Evolutionary conservation across 2,329 filamentous ascomycete species (phyloP), one percentile per base, ranked within the genome.

Genomic region (Sporothrix globosa): DNA sequence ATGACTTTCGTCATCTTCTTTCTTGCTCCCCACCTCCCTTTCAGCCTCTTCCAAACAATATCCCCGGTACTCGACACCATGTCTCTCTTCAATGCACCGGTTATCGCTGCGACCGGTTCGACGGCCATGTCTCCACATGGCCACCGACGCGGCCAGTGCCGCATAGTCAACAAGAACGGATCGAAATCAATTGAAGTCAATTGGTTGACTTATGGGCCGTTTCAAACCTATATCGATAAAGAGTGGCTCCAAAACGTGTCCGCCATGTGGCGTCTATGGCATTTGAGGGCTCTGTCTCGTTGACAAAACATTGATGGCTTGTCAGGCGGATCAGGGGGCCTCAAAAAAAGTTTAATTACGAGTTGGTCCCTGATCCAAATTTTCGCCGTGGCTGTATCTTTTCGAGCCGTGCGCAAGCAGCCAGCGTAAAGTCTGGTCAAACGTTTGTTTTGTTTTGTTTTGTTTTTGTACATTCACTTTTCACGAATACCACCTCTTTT

Each of bases 111-210:
- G 34, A 44, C 13, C n/a, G 56, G 14, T 10, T 10, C 39, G 56
- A 44, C 34, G 17, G 13, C 30, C 14, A 44, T 19, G 52, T 19
- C 14, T 50, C 46, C 17, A 48, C 24, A 50, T 17, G 46, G 24
- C 61, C 6, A n/a, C 24, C 24, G 10, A 50, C 24, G 44, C 41
- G 41, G 27, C 24, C 30, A 34, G 61, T 50, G 46, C 19, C 63
- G 46, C 46, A 50, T 39, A 7, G 9, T 9, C 17, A 39, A 21
- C 27, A 3, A 21, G 11, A 2, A 21, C 13, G 46, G 39, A 53
- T 66, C 52, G 63, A 66, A 52, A 46, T 39, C 63, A 66, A 66
- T 52, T n/a, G 46, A 39, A 17, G 34, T 44, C 41, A 44, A 44
- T 44, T 44, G 11, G 41, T 13, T 7, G 19, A 7, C 11, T 39